These are phyloP conservation scores for Aureobasidium musti DNA, from an alignment of 2,329 filamentous ascomycete genomes.

Conservation along the genomic window DNA sequence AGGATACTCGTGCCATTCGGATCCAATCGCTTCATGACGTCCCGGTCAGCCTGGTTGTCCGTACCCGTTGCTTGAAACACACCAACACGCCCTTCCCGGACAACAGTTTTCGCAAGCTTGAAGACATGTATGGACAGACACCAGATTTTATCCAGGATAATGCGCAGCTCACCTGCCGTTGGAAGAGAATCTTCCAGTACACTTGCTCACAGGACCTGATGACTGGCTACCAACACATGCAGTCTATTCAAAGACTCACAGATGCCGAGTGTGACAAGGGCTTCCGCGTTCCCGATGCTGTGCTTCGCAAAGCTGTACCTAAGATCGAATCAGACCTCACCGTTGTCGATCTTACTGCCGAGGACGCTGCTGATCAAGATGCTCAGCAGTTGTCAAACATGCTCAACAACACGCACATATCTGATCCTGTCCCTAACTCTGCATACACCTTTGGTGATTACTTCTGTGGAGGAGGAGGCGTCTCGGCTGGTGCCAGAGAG, in stretches of 20 bases:
- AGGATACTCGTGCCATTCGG: slow-evolving; percentile 35
- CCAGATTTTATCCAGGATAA: slow-evolving; percentile 35
- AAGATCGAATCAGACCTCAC: neutral
- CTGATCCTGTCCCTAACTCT: neutral
- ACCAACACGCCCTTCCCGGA: slow-evolving; percentile 59
- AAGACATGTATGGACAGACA: neutral
- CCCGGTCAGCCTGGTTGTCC: neutral
- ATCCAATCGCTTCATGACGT: slow-evolving; percentile 33
- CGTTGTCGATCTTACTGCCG: neutral
- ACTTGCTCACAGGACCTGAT: slow-evolving; percentile 1
- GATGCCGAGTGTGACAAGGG: slow-evolving; percentile 24
- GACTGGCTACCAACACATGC: slow-evolving; percentile 2
- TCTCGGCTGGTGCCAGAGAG: slow-evolving; percentile 62
- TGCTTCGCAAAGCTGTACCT: slow-evolving; percentile 8
- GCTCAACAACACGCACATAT: neutral
- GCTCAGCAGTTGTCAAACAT: neutral
- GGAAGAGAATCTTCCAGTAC: slow-evolving; percentile 48
- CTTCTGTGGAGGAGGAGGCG: slow-evolving; percentile 73
- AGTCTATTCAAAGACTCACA: slow-evolving; percentile 13
- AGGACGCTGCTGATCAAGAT: neutral
- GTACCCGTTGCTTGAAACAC: slow-evolving; percentile 39
- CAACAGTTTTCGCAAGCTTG: slow-evolving; percentile 28
- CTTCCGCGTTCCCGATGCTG: neutral
- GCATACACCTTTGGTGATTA: slow-evolving; percentile 68
- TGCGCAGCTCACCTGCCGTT: slow-evolving; percentile 56